These are phyloP conservation scores for Oryza glumipatula DNA, from an alignment of 176 grass and related monocot species.

Conservation along the genomic window DNA sequence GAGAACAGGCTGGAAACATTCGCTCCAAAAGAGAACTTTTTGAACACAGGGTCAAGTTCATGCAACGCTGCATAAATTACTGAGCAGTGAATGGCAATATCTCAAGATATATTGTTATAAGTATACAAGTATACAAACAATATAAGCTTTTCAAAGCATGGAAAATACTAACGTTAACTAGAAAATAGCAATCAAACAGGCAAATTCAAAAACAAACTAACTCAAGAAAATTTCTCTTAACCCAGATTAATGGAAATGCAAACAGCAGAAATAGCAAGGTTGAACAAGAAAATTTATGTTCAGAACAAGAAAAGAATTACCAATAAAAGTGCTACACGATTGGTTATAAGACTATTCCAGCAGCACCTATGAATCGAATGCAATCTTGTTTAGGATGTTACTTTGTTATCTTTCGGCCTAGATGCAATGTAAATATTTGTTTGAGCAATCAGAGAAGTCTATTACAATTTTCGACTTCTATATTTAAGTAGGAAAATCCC, in stretches of 20 bases:
- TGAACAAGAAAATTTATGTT: neutral
- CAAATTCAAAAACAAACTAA: neutral
- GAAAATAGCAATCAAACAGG: neutral
- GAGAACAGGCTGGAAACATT: constrained; percentile 63
- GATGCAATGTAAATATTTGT: neutral
- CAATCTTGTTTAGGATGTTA: constrained; percentile 11
- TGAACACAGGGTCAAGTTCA: constrained; percentile 94
- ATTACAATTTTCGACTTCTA: neutral
- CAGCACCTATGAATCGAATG: neutral
- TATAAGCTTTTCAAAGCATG: neutral
- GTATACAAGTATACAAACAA: neutral
- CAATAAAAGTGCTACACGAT: neutral
- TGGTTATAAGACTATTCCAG: neutral
- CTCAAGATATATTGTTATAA: constrained; percentile 1
- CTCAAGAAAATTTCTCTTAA: neutral
- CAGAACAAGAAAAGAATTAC: neutral
- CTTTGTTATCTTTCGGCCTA: neutral
- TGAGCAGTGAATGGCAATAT: constrained; percentile 7
- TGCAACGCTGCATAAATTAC: constrained; percentile 69
- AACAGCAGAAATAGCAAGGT: neutral
- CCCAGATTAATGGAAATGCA: neutral
- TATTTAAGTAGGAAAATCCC: neutral
- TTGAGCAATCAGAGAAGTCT: neutral
- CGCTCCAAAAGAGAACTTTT: constrained; percentile 60
- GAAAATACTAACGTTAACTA: neutral